Evolutionary conservation across 768 basidiomycete genomes (phyloP).

Genomic region (Mycena rosella): DNA sequence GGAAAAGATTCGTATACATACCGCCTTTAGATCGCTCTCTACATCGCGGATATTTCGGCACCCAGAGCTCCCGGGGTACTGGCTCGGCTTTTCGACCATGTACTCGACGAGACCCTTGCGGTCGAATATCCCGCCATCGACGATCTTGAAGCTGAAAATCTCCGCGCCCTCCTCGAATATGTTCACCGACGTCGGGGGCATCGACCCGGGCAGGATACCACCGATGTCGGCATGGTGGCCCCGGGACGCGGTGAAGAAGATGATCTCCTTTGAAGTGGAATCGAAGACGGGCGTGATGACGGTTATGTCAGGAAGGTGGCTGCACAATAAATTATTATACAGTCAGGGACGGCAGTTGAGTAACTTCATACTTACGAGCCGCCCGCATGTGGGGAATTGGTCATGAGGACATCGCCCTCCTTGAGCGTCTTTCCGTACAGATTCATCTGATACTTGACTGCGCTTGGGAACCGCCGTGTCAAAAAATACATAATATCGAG

Average conservation of each 20-base stretch:
- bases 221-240: slow-evolving; percentile 97
- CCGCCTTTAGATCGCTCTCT: slow-evolving; percentile 92
- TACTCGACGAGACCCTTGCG: slow-evolving; percentile 78
- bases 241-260: slow-evolving; percentile 93
- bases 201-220: slow-evolving; percentile 92
- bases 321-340: slow-evolving; percentile 17
- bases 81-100: slow-evolving; percentile 85
- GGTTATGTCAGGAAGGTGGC: slow-evolving; percentile 89
- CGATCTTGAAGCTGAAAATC: slow-evolving; percentile 93
- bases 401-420: slow-evolving; percentile 94
- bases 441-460: slow-evolving; percentile 92
- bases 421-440: slow-evolving; percentile 77
- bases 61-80: slow-evolving; percentile 88
- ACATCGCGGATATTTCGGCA: slow-evolving; percentile 91
- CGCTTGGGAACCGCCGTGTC: slow-evolving; percentile 65
- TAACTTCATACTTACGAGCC: slow-evolving; percentile 73
- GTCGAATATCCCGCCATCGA: slow-evolving; percentile 85
- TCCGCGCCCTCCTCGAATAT: slow-evolving; percentile 96
- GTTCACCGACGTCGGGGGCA: slow-evolving; percentile 93
- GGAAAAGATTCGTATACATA: slow-evolving; percentile 15
- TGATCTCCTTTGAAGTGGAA: slow-evolving; percentile 73
- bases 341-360: slow-evolving; percentile 13
- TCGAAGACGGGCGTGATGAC: slow-evolving; percentile 94
- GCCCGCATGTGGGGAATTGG: slow-evolving; percentile 90
- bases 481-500: slow-evolving; percentile 2